Base-by-base conservation (phyloP, 352 stramenopile species). In the Phytophthora hibernalis region DNA sequence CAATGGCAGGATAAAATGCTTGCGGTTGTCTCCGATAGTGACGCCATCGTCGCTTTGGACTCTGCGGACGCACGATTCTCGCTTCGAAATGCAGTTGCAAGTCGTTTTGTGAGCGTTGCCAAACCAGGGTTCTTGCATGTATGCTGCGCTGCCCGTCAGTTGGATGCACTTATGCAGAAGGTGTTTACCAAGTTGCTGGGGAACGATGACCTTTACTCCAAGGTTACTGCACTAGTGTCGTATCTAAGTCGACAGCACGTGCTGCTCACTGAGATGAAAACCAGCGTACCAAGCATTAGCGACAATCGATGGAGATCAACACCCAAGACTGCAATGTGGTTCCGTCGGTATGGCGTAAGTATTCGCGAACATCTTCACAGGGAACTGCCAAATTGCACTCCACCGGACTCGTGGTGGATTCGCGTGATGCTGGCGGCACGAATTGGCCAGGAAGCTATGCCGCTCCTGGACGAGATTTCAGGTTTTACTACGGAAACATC, bases 361-460 rank as follows among this genome's bases (percentile, higher is more conserved):
- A 70, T 76, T 24, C 57, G 63, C 30, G 52, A 62, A 22, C 64
- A 72, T 31, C 43, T 76, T 11, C 33, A 54, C 15, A 53, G 20
- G 15, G n/a, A 61, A 22, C 48, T 63, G 20, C 16, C 53, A 21
- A 24, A 33, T 43, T 66, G 30, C n/a, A 57, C 58, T 16, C 69
- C 69, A 18, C 22, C 53, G 5, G 12, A 51, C 48, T 57, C 54
- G 42, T 74, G 65, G 68, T 76, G 68, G 68, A 57, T 70, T 33
- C 57, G 52, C 16, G 22, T 73, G 20, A 43, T 62, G 18, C 1
- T 77, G 15, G 59, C 43, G 22, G 69, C 64, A 31, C 51, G 63
- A 47, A 65, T 76, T 11, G 49, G 55, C 7, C 68, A 66, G 22
- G 63, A 72, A 56, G 51, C 30, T 10, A 49, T 55, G 1, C 51